Conservation (phyloP, 2,329 filamentous ascomycete species). For the Cladophialophora carrionii region DNA sequence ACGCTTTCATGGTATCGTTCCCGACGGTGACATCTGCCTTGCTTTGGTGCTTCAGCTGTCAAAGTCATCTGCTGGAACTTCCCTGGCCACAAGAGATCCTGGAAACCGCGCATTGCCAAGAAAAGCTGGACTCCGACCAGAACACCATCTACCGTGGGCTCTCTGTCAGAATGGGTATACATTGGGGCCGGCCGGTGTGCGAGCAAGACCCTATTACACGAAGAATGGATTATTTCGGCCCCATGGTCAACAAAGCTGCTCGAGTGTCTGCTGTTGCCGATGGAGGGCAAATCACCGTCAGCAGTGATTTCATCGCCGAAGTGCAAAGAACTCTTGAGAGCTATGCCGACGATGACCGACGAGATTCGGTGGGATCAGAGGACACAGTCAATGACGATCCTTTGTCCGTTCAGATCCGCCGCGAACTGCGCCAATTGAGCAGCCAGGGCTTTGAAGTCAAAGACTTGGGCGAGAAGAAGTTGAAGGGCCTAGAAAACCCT, state of each 20-base stretch:
- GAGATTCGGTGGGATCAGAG: slow-evolving; percentile 69
- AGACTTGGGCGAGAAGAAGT: slow-evolving; percentile 89
- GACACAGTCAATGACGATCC: slow-evolving; percentile 76
- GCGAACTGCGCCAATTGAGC: slow-evolving; percentile 82
- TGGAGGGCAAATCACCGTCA: slow-evolving; percentile 95
- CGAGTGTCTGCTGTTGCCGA: slow-evolving; percentile 94
- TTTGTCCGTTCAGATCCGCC: slow-evolving; percentile 75
- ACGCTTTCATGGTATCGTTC: slow-evolving; percentile 99
- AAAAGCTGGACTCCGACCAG: slow-evolving; percentile 79
- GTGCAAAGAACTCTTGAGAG: slow-evolving; percentile 88
- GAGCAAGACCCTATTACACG: slow-evolving; percentile 95
- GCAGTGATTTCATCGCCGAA: slow-evolving; percentile 94
- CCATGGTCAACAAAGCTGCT: slow-evolving; percentile 97
- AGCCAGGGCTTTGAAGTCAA: slow-evolving; percentile 96
- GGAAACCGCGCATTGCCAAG: slow-evolving; percentile 80
- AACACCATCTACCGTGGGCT: slow-evolving; percentile 90
- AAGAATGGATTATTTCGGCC: slow-evolving; percentile 99
- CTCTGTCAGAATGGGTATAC: slow-evolving; percentile 95
- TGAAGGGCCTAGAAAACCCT: slow-evolving; percentile 96
- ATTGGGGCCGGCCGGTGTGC: slow-evolving; percentile 92
- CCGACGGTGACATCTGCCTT: slow-evolving; percentile 92
- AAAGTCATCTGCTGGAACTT: slow-evolving; percentile 82
- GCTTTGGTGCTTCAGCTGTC: slow-evolving; percentile 95
- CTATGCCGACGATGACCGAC: slow-evolving; percentile 81
- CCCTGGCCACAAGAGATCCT: slow-evolving; percentile 93